Evolutionary conservation across 2,329 filamentous ascomycete genomes (phyloP).

Genomic region (Dendryphion nanum): DNA sequence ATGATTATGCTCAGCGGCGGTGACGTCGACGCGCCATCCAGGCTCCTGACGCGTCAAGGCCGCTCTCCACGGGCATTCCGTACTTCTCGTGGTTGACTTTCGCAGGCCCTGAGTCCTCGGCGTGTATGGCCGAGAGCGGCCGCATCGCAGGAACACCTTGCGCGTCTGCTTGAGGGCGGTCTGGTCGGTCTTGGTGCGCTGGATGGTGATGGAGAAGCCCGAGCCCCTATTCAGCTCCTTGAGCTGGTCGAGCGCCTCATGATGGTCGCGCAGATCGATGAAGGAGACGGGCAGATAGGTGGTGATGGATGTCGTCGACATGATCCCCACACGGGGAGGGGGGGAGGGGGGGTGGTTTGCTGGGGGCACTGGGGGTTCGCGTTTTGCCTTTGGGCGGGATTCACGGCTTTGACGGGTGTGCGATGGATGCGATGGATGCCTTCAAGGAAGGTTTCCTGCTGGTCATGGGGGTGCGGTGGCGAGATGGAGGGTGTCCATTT

Average conservation of each 20-base stretch:
- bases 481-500: too few relatives aligned
- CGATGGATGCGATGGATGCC: too few relatives aligned
- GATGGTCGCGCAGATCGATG: slow-evolving; percentile 1
- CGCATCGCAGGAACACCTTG: slow-evolving; percentile 3
- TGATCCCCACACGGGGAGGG: too few relatives aligned
- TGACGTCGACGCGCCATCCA: slow-evolving; percentile 4
- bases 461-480: too few relatives aligned
- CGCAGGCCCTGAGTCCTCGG: not conserved
- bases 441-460: too few relatives aligned
- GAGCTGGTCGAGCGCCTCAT: slow-evolving; percentile 4
- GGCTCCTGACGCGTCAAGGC: slow-evolving; percentile 1
- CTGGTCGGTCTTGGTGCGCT: slow-evolving; percentile 3
- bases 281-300: slow-evolving; percentile 1
- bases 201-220: slow-evolving; percentile 2
- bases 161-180: slow-evolving; percentile 1
- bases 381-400: too few relatives aligned
- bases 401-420: too few relatives aligned
- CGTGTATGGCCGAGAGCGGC: slow-evolving; percentile 1
- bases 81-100: not conserved
- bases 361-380: too few relatives aligned
- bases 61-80: slow-evolving; percentile 3
- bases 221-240: slow-evolving; percentile 2
- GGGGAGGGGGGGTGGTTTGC: too few relatives aligned
- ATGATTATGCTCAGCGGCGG: slow-evolving; percentile 2
- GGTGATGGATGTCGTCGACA: not conserved